A percentile compares a stretch with the other conserved stretches of the same genome.
Conservation (phyloP, 2,329 filamentous ascomycete genomes). For the Colletotrichum kahawae region DNA sequence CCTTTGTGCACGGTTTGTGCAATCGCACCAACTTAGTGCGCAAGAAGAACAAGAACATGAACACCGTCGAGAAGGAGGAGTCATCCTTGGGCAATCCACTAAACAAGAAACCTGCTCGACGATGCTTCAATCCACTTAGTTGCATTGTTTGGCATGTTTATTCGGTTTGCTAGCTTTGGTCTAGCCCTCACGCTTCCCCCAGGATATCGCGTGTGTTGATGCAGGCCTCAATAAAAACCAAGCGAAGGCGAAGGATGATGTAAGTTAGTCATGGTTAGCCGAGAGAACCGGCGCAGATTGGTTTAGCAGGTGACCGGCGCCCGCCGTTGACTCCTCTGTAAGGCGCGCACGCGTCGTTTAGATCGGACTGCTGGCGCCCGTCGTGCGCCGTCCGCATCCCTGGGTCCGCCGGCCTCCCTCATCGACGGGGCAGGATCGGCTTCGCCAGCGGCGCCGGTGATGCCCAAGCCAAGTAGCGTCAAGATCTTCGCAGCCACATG, state of each 20-base stretch:
- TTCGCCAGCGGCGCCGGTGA: conserved; percentile 11
- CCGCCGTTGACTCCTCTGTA: neutral
- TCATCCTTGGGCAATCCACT: conserved; percentile 12
- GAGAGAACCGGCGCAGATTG: neutral
- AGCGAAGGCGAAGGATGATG: neutral
- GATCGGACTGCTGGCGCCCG: neutral
- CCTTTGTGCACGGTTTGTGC: conserved; percentile 6
- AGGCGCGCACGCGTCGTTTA: neutral
- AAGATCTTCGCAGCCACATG: conserved; percentile 4
- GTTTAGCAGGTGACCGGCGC: neutral
- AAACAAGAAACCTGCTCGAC: conserved; percentile 16
- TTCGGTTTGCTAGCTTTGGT: neutral
- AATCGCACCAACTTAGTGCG: neutral
- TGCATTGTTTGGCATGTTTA: neutral
- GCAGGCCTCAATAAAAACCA: neutral
- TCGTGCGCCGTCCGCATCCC: neutral
- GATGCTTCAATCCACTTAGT: neutral
- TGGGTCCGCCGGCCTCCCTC: neutral
- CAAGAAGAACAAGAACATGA: neutral
- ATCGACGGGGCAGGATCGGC: neutral
- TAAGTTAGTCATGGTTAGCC: neutral
- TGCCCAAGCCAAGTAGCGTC: conserved; percentile 7
- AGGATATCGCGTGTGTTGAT: neutral
- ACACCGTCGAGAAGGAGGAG: neutral
- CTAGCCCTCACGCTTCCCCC: neutral